phyloP scores from a whole-genome alignment of 352 stramenopile species.

The Phytophthora constricta region DNA sequence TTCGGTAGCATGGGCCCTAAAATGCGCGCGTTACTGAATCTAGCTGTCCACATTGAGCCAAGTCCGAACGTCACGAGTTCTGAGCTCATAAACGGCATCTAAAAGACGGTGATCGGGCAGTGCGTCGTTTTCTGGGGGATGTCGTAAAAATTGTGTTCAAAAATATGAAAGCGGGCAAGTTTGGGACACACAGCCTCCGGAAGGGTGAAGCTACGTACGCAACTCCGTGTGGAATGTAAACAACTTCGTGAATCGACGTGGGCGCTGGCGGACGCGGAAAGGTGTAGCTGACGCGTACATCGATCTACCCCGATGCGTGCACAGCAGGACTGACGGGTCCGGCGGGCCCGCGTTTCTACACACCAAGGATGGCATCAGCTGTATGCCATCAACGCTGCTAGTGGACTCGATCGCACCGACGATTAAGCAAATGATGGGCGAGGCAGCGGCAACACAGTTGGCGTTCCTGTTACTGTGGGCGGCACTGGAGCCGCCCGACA shows the following conservation, averaged over 20 bases:
- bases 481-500: background rate
- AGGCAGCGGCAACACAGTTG: constrained; percentile 1
- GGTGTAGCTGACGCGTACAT: constrained; percentile 14
- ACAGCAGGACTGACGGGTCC: constrained; percentile 13
- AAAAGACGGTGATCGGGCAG: constrained; percentile 16
- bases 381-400: constrained; percentile 1
- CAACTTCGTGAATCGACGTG: constrained; percentile 14
- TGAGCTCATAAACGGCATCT: constrained; percentile 20
- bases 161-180: constrained; percentile 6
- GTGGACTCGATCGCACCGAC: constrained; percentile 9
- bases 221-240: constrained; percentile 15
- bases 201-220: constrained; percentile 18
- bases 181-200: constrained; percentile 9
- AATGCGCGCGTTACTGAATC: constrained; percentile 25
- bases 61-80: constrained; percentile 1
- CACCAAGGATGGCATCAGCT: constrained; percentile 1
- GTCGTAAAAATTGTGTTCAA: constrained; percentile 13
- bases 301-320: constrained; percentile 15
- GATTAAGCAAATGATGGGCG: constrained; percentile 10
- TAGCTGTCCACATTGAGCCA: constrained; percentile 22
- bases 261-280: constrained; percentile 19
- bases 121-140: constrained; percentile 15
- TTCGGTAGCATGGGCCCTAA: constrained; percentile 26
- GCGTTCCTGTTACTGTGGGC: constrained; percentile 3
- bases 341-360: constrained; percentile 23